Evolutionary conservation across 2,329 filamentous ascomycete species (phyloP), one percentile per base, ranked within the genome.

Genomic region (Cercospora sp.): DNA sequence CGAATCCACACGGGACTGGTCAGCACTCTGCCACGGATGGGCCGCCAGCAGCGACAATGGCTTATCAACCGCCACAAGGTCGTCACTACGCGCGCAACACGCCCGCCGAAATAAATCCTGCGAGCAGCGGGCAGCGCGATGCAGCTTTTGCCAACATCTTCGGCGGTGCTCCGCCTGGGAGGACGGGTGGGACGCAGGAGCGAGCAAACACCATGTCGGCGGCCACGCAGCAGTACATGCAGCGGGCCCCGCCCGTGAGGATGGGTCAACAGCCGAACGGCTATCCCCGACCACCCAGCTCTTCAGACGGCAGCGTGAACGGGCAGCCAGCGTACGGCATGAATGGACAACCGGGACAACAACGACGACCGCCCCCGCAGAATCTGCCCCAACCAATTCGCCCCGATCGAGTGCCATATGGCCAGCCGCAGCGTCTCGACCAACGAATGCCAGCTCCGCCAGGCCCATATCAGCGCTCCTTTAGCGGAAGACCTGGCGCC

Each of bases 141-240:
- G 92, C 93, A 74, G 95, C 94, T 72, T 99, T 96, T 81, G 93
- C 91, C 73, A 94, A 94, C 82, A 98, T 98, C 78, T 99, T 98
- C 79, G 95, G 94, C 74, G 89, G 89, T 72, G 87, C 92, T 72
- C 93, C 92, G 72, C 93, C 93, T 58, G 53, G 53, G 53, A 58
- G 53, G 53, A 33, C 30, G 53, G 53, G 53, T 18, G 53, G 53
- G 53, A 58, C 13, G 28, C 83, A 84, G 62, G 91, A 91, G 73
- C 88, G 94, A 74, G 92, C 93, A 59, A 90, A 92, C 72, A 96
- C 93, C 65, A 85, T 85, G 83, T 80, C 81, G 12, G 74, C 75
- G 30, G 80, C 83, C 68, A 81, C 80, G 45, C 77, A 78, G 42
- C 72, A 71, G 64, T 82, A 82, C 75, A 89, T 90, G 86, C 62